Evolutionary conservation across 2,329 filamentous ascomycete genomes (phyloP).

Genomic region (Fusarium sp.): DNA sequence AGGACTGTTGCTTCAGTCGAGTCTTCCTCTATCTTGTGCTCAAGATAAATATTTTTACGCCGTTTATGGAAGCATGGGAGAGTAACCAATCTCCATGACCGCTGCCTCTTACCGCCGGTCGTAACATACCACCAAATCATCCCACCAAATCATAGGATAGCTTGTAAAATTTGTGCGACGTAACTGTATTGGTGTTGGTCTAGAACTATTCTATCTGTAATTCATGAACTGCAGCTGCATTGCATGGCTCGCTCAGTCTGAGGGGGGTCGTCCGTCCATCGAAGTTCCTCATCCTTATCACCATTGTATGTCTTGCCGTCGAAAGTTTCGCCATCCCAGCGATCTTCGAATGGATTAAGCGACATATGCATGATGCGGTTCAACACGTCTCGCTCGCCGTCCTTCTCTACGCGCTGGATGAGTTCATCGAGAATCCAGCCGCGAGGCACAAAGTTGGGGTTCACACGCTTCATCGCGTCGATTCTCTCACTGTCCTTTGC

Average conservation of each 20-base stretch:
- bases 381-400: slow-evolving; percentile 83
- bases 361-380: slow-evolving; percentile 84
- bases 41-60: slow-evolving; percentile 70
- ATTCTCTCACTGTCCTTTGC: slow-evolving; percentile 72
- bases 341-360: slow-evolving; percentile 84
- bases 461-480: slow-evolving; percentile 82
- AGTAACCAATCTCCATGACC: slow-evolving; percentile 69
- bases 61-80: slow-evolving; percentile 80
- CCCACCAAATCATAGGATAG: slow-evolving; percentile 31
- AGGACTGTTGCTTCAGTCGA: slow-evolving; percentile 64
- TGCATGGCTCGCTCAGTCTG: slow-evolving; percentile 83
- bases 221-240: slow-evolving; percentile 87
- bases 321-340: slow-evolving; percentile 69
- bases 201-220: slow-evolving; percentile 54
- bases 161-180: slow-evolving; percentile 12
- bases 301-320: slow-evolving; percentile 65
- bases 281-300: slow-evolving; percentile 78
- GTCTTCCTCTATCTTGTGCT: slow-evolving; percentile 80
- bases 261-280: slow-evolving; percentile 89
- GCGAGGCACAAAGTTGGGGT: slow-evolving; percentile 92
- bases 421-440: slow-evolving; percentile 95
- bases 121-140: slow-evolving; percentile 65
- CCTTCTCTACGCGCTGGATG: slow-evolving; percentile 88
- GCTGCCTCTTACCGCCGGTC: slow-evolving; percentile 79
- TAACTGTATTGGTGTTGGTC: background rate